Conservation (phyloP, 352 stramenopile genomes). For the Phytophthora brassicae region DNA sequence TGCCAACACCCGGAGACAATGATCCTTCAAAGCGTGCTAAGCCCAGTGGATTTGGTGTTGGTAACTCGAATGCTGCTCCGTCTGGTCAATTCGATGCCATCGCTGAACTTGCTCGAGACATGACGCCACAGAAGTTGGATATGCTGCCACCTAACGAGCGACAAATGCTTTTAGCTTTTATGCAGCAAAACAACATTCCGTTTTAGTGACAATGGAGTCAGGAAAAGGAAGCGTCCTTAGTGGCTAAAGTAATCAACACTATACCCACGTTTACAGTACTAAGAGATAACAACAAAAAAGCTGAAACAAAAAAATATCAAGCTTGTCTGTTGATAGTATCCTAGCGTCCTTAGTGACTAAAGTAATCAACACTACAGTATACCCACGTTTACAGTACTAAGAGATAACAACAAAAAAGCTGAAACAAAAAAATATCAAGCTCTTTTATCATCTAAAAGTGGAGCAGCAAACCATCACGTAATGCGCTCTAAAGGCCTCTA, state of each 20-base stretch:
- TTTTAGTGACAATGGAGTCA: conserved; percentile 23
- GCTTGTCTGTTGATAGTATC: too few relatives aligned
- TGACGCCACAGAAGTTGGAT: conserved; percentile 82
- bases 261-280: neutral
- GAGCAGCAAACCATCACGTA: conserved; percentile 11
- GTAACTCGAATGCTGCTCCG: conserved; percentile 7
- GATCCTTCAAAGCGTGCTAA: conserved; percentile 34
- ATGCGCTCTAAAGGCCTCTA: conserved; percentile 16
- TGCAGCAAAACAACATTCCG: conserved; percentile 84
- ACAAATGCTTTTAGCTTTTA: conserved; percentile 77
- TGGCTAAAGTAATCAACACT: conserved; percentile 16
- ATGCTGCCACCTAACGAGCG: conserved; percentile 77
- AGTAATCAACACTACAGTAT: conserved; percentile 17
- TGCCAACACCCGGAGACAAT: conserved; percentile 23
- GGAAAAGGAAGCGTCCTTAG: conserved; percentile 9
- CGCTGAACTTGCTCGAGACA: conserved; percentile 71
- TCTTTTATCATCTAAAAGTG: conserved; percentile 34
- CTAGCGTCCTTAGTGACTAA: conserved; percentile 12
- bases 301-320: too few relatives aligned
- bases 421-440: conserved; percentile 27
- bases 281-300: too few relatives aligned
- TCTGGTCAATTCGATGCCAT: conserved; percentile 60
- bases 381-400: neutral
- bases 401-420: too few relatives aligned
- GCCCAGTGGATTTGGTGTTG: conserved; percentile 13